Conservation (phyloP, 2,329 filamentous ascomycete genomes). For the Epichloe elymi region DNA sequence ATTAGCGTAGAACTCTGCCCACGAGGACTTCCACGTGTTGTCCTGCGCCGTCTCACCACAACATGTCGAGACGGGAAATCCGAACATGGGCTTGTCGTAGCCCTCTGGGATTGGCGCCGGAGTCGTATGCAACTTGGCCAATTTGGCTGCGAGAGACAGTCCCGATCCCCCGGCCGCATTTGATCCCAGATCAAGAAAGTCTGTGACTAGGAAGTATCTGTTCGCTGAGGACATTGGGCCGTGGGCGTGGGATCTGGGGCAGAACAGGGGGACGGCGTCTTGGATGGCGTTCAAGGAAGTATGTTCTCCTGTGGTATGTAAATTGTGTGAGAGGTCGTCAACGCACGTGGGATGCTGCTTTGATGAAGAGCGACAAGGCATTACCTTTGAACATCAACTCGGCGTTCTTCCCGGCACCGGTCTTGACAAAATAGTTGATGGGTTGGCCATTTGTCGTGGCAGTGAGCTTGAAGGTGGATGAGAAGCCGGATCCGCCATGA, state of each 20-base stretch:
- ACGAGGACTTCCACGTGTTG: constrained; percentile 58
- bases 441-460: constrained; percentile 33
- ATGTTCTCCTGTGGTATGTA: constrained; percentile 53
- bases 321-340: background rate
- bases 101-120: constrained; percentile 53
- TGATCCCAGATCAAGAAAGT: constrained; percentile 58
- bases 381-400: constrained; percentile 59
- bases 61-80: constrained; percentile 74
- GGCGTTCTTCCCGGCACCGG: constrained; percentile 43
- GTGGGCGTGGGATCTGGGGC: constrained; percentile 61
- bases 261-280: constrained; percentile 57
- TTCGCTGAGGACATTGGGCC: constrained; percentile 43
- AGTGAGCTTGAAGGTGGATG: constrained; percentile 49
- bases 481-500: constrained; percentile 55
- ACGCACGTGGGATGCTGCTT: background rate
- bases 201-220: constrained; percentile 52
- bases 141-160: constrained; percentile 55
- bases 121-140: constrained; percentile 67
- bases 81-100: constrained; percentile 52
- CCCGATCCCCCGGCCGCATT: constrained; percentile 31
- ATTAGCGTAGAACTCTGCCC: constrained; percentile 78
- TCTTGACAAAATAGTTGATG: constrained; percentile 60
- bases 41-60: constrained; percentile 77
- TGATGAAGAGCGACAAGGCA: constrained; percentile 2
- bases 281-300: constrained; percentile 75